phyloP scores from a whole-genome alignment of 176 grass and related monocot genomes.

The Musa itinerans region DNA sequence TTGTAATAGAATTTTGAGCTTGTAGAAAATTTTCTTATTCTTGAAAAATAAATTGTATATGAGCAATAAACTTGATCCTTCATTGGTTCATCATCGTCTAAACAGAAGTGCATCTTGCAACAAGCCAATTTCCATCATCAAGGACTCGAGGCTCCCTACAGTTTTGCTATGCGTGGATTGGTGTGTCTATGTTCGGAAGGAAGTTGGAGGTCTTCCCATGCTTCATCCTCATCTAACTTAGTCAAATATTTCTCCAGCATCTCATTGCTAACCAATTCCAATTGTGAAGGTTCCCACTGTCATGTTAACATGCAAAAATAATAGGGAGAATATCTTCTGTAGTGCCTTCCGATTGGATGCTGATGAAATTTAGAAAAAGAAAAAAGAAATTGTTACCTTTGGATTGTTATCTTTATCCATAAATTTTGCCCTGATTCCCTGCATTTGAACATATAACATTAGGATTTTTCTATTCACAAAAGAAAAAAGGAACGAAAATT shows the following conservation, averaged over 20 bases:
- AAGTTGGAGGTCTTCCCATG: constrained; percentile 10
- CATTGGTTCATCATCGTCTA: too few species aligned
- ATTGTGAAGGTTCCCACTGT: constrained; percentile 18
- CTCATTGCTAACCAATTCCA: constrained; percentile 10
- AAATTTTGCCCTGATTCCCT: constrained; percentile 18
- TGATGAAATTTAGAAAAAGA: not conserved
- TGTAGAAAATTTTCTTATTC: too few species aligned
- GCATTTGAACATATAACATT: not conserved
- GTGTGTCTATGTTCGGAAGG: not conserved
- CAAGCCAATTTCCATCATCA: not conserved
- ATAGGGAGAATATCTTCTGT: not conserved
- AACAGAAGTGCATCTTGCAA: too few species aligned
- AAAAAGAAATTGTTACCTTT: constrained; percentile 6
- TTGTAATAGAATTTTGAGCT: too few species aligned
- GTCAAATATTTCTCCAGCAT: constrained; percentile 10
- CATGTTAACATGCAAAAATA: not conserved
- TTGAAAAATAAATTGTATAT: too few species aligned
- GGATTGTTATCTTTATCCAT: constrained; percentile 10
- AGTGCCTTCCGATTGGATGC: not conserved
- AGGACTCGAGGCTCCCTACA: not conserved
- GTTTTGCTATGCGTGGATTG: not conserved
- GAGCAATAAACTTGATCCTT: too few species aligned
- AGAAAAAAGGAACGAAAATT: not conserved
- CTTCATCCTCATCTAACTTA: not conserved
- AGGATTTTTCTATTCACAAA: not conserved